Percentiles rank a stretch among this genome's conserved stretches.
Conservation (phyloP, 306 rosid species). For the Morella rubra region DNA sequence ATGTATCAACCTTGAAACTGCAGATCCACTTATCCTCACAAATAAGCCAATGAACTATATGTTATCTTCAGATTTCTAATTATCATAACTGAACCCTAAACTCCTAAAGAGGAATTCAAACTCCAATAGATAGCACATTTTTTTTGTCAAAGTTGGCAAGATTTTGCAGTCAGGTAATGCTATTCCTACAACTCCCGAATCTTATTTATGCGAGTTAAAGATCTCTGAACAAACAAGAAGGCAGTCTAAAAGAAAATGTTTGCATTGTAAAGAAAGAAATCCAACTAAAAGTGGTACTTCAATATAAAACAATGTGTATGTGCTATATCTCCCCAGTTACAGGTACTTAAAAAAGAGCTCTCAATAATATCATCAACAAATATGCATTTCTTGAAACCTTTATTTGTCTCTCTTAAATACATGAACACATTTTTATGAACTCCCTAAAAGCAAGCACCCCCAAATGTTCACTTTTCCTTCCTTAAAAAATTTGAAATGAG, state of each 20-base stretch:
- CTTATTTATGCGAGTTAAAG: not conserved
- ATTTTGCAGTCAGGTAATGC: not conserved
- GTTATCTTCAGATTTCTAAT: not conserved
- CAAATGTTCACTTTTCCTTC: not conserved
- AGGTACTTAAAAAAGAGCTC: not conserved
- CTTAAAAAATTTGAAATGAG: not conserved
- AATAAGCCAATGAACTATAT: not conserved
- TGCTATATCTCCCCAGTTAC: not conserved
- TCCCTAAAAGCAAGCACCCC: not conserved
- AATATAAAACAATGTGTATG: not conserved
- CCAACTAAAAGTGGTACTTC: not conserved
- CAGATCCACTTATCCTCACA: not conserved
- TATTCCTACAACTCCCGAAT: not conserved
- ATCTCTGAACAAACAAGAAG: not conserved
- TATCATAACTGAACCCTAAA: not conserved
- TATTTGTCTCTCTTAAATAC: not conserved
- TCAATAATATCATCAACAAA: not conserved
- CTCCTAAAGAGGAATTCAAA: not conserved
- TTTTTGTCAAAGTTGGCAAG: not conserved
- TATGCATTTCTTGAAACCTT: not conserved
- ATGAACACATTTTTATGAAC: not conserved
- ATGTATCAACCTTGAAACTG: not conserved
- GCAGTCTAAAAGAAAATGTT: not conserved
- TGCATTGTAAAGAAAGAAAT: not conserved
- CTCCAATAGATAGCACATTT: not conserved